Evolutionary conservation across 2,329 filamentous ascomycete species (phyloP).

Genomic region (Hymenoscyphus linearis): DNA sequence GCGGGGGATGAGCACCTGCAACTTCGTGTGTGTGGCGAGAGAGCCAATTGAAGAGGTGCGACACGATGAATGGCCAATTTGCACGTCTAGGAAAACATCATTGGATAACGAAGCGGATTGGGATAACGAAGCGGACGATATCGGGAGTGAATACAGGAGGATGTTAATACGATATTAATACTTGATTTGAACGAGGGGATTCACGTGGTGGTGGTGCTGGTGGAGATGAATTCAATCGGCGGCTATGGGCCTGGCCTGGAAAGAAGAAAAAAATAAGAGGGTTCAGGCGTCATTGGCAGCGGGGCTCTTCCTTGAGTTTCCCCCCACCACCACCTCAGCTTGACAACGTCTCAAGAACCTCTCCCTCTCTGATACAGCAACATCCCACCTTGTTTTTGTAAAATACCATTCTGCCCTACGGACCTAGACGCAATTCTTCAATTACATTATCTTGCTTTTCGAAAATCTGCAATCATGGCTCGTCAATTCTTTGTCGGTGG

Average conservation of each 20-base stretch:
- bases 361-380: not conserved
- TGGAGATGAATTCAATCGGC: too few relatives aligned
- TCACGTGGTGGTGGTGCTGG: too few relatives aligned
- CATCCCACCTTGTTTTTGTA: not conserved
- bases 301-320: not conserved
- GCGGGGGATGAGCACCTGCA: not conserved
- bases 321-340: not conserved
- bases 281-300: not conserved
- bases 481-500: conserved; percentile 97
- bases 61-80: not conserved
- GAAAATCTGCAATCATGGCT: conserved; percentile 55
- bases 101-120: not conserved
- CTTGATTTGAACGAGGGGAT: not conserved
- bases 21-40: not conserved
- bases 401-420: not conserved
- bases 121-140: not conserved
- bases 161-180: not conserved
- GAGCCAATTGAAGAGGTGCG: not conserved
- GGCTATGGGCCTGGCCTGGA: not conserved
- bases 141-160: not conserved
- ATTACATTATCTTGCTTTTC: not conserved
- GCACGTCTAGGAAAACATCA: not conserved
- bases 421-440: too few relatives aligned
- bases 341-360: not conserved
- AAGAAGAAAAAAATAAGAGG: not conserved